Conservation (phyloP, 805 yeast species). For the Barnettozyma pratensis region DNA sequence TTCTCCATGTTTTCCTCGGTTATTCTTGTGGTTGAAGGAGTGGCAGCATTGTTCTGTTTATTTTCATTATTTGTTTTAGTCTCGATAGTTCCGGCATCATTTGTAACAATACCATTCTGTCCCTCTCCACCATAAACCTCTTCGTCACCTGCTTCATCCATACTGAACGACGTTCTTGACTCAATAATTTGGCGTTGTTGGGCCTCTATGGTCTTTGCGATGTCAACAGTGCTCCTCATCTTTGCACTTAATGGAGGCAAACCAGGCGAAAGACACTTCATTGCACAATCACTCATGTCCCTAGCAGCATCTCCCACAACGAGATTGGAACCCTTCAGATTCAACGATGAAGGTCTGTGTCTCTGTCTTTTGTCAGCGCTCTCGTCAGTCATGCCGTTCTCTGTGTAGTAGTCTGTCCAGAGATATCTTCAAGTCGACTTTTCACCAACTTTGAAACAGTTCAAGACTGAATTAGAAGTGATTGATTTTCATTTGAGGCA, state of each 20-base stretch:
- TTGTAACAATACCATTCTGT: too few relatives aligned
- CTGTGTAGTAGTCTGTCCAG: not conserved
- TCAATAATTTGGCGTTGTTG: constrained; percentile 26
- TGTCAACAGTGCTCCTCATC: constrained; percentile 24
- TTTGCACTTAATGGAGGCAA: constrained; percentile 24
- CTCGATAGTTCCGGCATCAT: not conserved
- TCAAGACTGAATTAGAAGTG: not conserved
- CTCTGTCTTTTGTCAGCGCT: constrained; percentile 16
- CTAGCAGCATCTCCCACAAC: not conserved
- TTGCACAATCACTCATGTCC: constrained; percentile 22
- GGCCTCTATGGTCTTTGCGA: constrained; percentile 23
- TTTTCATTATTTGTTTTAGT: not conserved
- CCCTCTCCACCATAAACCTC: constrained; percentile 5
- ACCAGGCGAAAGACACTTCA: constrained; percentile 27
- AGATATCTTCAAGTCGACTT: too few relatives aligned
- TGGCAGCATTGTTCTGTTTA: not conserved
- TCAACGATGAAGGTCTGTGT: constrained; percentile 24
- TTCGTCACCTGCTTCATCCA: not conserved
- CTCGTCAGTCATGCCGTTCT: not conserved
- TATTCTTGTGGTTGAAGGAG: constrained; percentile 9
- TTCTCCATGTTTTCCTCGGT: constrained; percentile 6
- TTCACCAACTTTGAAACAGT: not conserved
- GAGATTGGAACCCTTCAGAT: constrained; percentile 16
- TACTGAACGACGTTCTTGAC: constrained; percentile 11
- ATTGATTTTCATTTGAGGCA: constrained; percentile 1